These are phyloP conservation scores for Suillus brevipes DNA, from an alignment of 768 basidiomycete species.

Conservation along the genomic window DNA sequence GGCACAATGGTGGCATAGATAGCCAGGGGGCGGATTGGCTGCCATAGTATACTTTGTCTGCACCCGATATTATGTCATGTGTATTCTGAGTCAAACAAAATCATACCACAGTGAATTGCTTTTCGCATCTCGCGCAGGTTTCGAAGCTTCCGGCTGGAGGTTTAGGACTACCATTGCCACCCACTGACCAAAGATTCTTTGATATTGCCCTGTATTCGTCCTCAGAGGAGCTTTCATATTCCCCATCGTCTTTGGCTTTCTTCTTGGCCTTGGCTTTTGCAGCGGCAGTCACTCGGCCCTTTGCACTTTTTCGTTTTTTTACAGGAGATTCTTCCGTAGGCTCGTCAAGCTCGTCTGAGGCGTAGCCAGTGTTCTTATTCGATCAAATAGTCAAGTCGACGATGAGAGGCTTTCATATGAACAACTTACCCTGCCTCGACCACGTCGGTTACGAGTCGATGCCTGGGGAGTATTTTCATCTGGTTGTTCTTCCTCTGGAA, in stretches of 20 bases:
- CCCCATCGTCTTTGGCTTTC: conserved; percentile 45
- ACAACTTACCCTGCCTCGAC: conserved; percentile 14
- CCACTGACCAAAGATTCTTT: conserved; percentile 42
- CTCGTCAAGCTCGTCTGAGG: conserved; percentile 77
- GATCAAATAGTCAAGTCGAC: conserved; percentile 5
- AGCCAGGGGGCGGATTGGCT: conserved; percentile 68
- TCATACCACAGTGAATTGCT: conserved; percentile 83
- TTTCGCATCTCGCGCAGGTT: conserved; percentile 77
- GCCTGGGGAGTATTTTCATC: conserved; percentile 10
- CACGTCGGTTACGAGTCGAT: conserved; percentile 17
- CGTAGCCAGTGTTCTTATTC: conserved; percentile 44
- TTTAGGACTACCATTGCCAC: conserved; percentile 39
- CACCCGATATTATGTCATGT: background rate
- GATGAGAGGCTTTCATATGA: conserved; percentile 14
- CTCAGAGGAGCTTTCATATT: conserved; percentile 55
- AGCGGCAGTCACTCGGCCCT: conserved; percentile 39
- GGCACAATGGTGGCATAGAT: conserved; percentile 82
- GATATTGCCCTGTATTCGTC: conserved; percentile 70
- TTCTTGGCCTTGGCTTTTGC: conserved; percentile 41
- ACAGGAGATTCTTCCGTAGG: conserved; percentile 42
- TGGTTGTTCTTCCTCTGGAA: conserved; percentile 17
- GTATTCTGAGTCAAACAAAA: background rate
- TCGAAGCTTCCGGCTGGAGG: conserved; percentile 79
- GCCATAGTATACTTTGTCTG: conserved; percentile 89
- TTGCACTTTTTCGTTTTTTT: conserved; percentile 59